Evolutionary conservation across 1,284 basidiomycete species (phyloP).

Genomic region (Tremellales sp.): DNA sequence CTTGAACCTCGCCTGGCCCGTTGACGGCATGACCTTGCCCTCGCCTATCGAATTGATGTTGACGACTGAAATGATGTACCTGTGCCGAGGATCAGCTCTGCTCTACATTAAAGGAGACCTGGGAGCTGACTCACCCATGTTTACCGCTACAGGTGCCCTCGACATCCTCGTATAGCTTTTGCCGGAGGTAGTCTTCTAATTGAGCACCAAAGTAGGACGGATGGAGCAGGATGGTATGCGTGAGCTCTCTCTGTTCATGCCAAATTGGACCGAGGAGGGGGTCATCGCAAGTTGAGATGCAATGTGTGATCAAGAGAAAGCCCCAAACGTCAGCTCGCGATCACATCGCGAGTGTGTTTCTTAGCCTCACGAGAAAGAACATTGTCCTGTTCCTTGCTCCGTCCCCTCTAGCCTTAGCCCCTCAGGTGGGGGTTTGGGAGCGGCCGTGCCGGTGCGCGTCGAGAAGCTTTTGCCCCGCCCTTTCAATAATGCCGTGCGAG

Average conservation of each 20-base stretch:
- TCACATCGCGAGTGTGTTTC: slow-evolving; percentile 7
- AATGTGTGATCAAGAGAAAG: slow-evolving; percentile 3
- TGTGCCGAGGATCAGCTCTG: slow-evolving; percentile 18
- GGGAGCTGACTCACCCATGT: slow-evolving; percentile 58
- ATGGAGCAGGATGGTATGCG: slow-evolving; percentile 91
- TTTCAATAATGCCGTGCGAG: too few relatives aligned
- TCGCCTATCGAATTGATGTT: slow-evolving; percentile 82
- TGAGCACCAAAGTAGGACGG: slow-evolving; percentile 97
- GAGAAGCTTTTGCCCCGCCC: too few relatives aligned
- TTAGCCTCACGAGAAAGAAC: slow-evolving; percentile 48
- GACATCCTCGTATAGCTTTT: slow-evolving; percentile 91
- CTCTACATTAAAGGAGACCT: not conserved
- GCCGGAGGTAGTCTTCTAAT: slow-evolving; percentile 87
- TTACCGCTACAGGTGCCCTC: slow-evolving; percentile 96
- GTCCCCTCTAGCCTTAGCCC: too few relatives aligned
- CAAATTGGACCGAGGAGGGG: not conserved
- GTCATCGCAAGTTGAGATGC: not conserved
- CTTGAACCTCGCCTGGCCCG: slow-evolving; percentile 89
- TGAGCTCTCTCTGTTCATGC: slow-evolving; percentile 73
- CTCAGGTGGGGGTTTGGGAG: too few relatives aligned
- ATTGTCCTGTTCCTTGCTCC: slow-evolving; percentile 21
- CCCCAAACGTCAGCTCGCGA: slow-evolving; percentile 25
- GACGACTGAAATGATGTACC: slow-evolving; percentile 96
- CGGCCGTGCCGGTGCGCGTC: too few relatives aligned
- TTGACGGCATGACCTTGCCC: slow-evolving; percentile 86